Conservation (phyloP, 768 basidiomycete genomes). For the Vararia minispora region DNA sequence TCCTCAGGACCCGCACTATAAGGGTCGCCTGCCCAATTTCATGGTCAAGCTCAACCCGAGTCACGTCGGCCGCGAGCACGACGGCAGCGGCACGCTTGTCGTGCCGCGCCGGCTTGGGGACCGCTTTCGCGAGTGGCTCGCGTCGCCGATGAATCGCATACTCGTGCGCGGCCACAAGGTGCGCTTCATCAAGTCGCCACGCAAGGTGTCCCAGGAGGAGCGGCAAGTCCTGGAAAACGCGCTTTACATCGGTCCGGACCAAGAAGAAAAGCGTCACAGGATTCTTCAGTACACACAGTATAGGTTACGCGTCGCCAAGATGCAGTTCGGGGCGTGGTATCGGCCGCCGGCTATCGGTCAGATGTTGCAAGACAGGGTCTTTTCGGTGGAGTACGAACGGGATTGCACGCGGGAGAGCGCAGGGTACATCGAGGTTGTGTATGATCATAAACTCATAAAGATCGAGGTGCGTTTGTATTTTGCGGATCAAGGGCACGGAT, state of each 20-base stretch:
- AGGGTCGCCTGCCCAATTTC: conserved; percentile 41
- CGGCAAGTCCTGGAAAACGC: conserved; percentile 21
- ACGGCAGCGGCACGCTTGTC: conserved; percentile 33
- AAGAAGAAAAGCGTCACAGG: conserved; percentile 18
- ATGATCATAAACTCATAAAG: conserved; percentile 55
- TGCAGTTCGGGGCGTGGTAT: conserved; percentile 62
- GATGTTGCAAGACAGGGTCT: too few relatives aligned
- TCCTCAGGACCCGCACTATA: conserved; percentile 20
- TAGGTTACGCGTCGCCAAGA: conserved; percentile 40
- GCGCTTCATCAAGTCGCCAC: conserved; percentile 8
- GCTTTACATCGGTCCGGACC: conserved; percentile 20
- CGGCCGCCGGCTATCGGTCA: conserved; percentile 16
- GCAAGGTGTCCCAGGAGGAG: conserved; percentile 2
- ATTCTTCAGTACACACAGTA: conserved; percentile 34
- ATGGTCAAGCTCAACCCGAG: conserved; percentile 39
- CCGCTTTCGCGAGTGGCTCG: conserved; percentile 36
- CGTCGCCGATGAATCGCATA: conserved; percentile 15
- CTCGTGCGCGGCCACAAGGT: conserved; percentile 16
- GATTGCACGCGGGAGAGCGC: conserved; percentile 32
- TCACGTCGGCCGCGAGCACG: conserved; percentile 41
- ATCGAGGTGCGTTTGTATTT: conserved; percentile 37
- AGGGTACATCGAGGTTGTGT: conserved; percentile 51
- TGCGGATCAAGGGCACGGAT: too few relatives aligned
- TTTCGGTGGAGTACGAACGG: conserved; percentile 63
- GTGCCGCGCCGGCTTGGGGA: conserved; percentile 24